Evolutionary conservation across 2,329 filamentous ascomycete genomes (phyloP).

Genomic region (Talaromyces sp.): DNA sequence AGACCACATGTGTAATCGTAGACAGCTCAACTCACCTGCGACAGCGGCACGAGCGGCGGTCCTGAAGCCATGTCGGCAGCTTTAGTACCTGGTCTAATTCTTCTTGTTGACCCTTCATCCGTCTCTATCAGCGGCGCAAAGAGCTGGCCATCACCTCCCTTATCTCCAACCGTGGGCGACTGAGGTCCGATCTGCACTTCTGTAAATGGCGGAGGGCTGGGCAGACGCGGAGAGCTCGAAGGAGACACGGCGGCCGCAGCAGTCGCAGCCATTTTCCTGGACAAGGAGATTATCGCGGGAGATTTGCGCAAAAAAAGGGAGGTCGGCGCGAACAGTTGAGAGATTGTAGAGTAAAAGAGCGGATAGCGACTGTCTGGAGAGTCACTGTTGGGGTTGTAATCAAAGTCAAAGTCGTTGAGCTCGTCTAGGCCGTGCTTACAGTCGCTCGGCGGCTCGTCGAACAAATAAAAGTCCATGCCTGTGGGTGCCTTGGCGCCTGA

Average conservation of each 20-base stretch:
- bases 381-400: background rate
- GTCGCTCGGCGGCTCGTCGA: slow-evolving; percentile 14
- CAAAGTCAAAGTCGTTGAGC: slow-evolving; percentile 17
- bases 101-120: slow-evolving; percentile 71
- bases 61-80: slow-evolving; percentile 90
- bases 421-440: slow-evolving; percentile 8
- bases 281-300: slow-evolving; percentile 9
- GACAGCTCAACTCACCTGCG: slow-evolving; percentile 60
- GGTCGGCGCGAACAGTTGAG: slow-evolving; percentile 39
- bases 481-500: slow-evolving; percentile 6
- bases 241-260: slow-evolving; percentile 45
- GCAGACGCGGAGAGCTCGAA: slow-evolving; percentile 84
- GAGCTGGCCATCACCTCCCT: slow-evolving; percentile 54
- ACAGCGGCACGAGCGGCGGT: slow-evolving; percentile 79
- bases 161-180: slow-evolving; percentile 65
- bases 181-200: slow-evolving; percentile 86
- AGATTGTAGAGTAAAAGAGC: slow-evolving; percentile 6
- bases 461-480: slow-evolving; percentile 17
- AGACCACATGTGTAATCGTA: too few species aligned
- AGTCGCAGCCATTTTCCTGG: slow-evolving; percentile 29
- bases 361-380: slow-evolving; percentile 3
- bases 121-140: slow-evolving; percentile 48
- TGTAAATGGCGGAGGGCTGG: slow-evolving; percentile 88
- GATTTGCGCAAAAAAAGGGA: background rate
- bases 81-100: slow-evolving; percentile 89